Evolutionary conservation across 2,329 filamentous ascomycete species (phyloP).

Genomic region (Penicillium thymicola): DNA sequence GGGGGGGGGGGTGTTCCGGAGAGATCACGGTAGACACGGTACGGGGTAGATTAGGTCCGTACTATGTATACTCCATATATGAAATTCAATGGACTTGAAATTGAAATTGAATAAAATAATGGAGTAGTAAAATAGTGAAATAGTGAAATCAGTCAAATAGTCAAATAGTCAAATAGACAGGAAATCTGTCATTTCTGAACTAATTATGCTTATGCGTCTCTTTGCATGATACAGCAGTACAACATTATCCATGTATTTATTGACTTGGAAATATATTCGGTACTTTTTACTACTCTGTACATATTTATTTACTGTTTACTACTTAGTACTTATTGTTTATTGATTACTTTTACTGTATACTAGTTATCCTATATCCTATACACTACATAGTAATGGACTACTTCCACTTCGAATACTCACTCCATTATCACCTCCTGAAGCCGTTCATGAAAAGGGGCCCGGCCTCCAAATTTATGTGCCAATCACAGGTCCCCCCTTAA

Average conservation of each 20-base stretch:
- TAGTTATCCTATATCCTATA: not conserved
- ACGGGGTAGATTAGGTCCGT: slow-evolving; percentile 26
- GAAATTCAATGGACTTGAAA: not conserved
- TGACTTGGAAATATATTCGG: not conserved
- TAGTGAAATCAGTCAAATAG: not conserved
- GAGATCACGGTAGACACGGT: no score
- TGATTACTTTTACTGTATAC: not conserved
- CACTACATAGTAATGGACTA: no score
- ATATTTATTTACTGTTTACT: not conserved
- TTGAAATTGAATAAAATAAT: not conserved
- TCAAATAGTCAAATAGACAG: not conserved
- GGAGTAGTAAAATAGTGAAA: not conserved
- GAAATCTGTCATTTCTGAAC: not conserved
- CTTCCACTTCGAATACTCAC: not conserved
- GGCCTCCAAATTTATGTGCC: slow-evolving; percentile 6
- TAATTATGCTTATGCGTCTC: slow-evolving; percentile 4
- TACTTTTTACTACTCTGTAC: not conserved
- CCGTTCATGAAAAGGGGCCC: slow-evolving; percentile 6
- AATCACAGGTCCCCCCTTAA: slow-evolving; percentile 7
- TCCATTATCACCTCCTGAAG: not conserved
- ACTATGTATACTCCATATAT: not conserved
- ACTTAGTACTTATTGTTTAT: no score
- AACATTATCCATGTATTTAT: not conserved
- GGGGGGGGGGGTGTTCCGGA: no score
- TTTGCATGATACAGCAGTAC: slow-evolving; percentile 1